Conservation (phyloP, 176 grass and related monocot species). For the Ensete glaucum region DNA sequence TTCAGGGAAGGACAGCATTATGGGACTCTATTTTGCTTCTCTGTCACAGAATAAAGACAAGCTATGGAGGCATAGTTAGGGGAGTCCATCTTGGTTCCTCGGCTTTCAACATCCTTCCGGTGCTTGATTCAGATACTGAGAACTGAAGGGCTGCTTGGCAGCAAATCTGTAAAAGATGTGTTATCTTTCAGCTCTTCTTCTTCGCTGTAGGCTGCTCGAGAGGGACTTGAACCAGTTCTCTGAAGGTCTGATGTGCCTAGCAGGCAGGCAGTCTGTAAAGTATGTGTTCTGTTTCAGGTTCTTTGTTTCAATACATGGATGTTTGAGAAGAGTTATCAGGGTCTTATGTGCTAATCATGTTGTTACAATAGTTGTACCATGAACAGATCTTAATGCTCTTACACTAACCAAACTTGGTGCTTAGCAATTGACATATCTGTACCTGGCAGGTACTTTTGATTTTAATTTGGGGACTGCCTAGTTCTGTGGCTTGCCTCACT, state of each 20-base stretch:
- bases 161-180: neutral
- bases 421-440: no score
- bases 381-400: no score
- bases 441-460: no score
- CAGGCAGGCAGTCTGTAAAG: neutral
- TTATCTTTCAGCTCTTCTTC: neutral
- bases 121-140: conserved; percentile 58
- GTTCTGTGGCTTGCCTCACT: no score
- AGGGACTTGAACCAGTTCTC: neutral
- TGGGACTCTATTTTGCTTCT: conserved; percentile 96
- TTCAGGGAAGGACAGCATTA: conserved; percentile 86
- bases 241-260: neutral
- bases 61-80: conserved; percentile 70
- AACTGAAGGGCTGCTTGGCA: conserved; percentile 27
- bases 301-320: neutral
- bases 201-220: neutral
- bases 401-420: no score
- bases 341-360: no score
- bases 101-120: conserved; percentile 60
- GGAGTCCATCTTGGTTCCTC: conserved; percentile 82
- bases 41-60: conserved; percentile 70
- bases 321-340: neutral
- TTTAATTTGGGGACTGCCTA: no score
- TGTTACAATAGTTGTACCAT: no score
- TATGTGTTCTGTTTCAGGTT: neutral